Conservation (phyloP, 331 rosid genomes). For the Telfairia occidentalis region DNA sequence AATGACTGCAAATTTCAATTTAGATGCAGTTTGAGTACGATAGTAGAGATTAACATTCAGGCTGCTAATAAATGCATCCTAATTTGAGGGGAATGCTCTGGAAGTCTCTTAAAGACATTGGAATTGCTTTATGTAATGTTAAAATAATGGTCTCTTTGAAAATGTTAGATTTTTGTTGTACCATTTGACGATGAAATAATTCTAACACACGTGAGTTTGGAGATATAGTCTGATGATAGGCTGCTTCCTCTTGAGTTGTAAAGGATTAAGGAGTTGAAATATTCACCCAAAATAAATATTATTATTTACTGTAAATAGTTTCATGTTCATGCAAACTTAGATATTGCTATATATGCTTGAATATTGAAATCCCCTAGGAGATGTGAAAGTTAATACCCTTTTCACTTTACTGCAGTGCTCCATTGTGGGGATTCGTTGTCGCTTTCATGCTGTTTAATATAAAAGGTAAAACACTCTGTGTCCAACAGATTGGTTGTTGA, state of each 20-base stretch:
- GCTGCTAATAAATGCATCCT: not conserved
- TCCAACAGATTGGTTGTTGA: not conserved
- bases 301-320: not conserved
- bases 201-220: not conserved
- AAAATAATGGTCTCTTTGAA: not conserved
- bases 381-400: not conserved
- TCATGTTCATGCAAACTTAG: not conserved
- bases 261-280: conserved; percentile 1
- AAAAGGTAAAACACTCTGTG: conserved; percentile 45
- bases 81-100: not conserved
- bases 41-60: not conserved
- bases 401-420: conserved; percentile 49
- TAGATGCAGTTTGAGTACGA: not conserved
- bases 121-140: not conserved
- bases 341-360: not conserved
- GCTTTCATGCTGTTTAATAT: conserved; percentile 89
- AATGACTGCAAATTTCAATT: not conserved
- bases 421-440: conserved; percentile 91
- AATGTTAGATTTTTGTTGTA: not conserved
- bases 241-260: not conserved
- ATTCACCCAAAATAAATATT: not conserved
- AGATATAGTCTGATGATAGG: not conserved
- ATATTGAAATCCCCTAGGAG: not conserved
- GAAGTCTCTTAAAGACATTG: not conserved
- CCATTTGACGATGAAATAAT: not conserved